These are phyloP conservation scores for Ilex aquifolium DNA, from an alignment of 257 asterid genomes.

Conservation along the genomic window DNA sequence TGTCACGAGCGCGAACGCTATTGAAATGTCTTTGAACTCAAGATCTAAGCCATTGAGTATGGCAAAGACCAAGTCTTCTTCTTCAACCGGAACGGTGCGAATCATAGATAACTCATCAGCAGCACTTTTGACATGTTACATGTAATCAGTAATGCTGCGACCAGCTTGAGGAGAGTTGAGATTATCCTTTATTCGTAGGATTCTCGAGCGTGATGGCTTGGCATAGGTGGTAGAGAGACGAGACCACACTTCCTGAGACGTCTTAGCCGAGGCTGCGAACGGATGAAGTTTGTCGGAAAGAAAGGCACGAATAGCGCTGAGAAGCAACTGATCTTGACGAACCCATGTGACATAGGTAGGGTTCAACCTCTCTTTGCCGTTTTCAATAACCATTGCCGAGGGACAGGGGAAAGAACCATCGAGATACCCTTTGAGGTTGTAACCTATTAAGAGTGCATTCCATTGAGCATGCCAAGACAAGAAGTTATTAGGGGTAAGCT, in stretches of 20 bases:
- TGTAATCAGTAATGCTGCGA: background rate
- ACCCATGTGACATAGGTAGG: background rate
- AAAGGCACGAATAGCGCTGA: background rate
- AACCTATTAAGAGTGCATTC: background rate
- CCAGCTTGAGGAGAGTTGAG: background rate
- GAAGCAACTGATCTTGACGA: background rate
- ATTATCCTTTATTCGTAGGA: background rate
- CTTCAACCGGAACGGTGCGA: no score
- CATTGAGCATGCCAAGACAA: background rate
- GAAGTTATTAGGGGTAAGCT: background rate
- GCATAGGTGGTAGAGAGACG: background rate
- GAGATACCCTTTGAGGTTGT: background rate
- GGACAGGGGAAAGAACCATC: background rate
- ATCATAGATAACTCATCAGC: background rate
- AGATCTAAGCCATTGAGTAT: background rate
- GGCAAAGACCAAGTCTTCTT: background rate
- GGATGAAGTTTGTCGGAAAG: background rate
- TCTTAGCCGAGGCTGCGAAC: background rate
- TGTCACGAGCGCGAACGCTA: background rate
- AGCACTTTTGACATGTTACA: background rate
- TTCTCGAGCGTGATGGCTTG: background rate
- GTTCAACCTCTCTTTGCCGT: background rate
- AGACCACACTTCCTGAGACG: background rate
- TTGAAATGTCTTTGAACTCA: background rate
- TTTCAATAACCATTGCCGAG: background rate